Evolutionary conservation across 192 early-diverging fungal genomes (phyloP), one percentile per base, ranked within the genome.

Genomic region (Gigaspora rosea): DNA sequence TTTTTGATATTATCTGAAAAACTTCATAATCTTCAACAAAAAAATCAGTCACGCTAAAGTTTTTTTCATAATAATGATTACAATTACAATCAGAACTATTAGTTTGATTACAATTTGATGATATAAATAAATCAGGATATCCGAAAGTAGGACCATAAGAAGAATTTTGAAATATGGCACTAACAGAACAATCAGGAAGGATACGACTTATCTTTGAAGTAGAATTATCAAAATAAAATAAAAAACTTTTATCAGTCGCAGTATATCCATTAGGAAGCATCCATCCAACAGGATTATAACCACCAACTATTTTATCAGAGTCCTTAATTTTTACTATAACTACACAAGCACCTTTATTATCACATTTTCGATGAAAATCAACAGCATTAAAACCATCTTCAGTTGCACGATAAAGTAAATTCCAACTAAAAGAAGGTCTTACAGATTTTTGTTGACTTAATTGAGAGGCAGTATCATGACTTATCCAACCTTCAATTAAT

Each of bases 251-350:
- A 13, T 64, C 62, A 15, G 62, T 64, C 16, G 62, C 15, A 64
- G 22, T 16, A 18, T 22, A 64, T 41, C 66, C 66, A 69, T 46
- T 32, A n/a, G n/a, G 41, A 22, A n/a, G 48, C 32, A 32, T 16
- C 74, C 74, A 76, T 8, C 58, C 58, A 8, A 52, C 11, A 16
- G 74, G 62, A 66, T 76, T 76, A 76, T 65, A 76, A 27, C 74
- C 74, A 10, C 74, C 74, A 32, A 76, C 12, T 11, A 76, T 76
- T 18, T n/a, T 52, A 32, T 27, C 18, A 11, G 18, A 20, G 12
- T 32, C 56, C 35, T 49, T 65, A 54, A 66, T 36, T 61, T 63
- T 54, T 6, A 65, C 36, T 48, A 65, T 13, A 13, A 52, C 48
- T n/a, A 76, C 63, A 41, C 27, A 62, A 35, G 47, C 4, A 63